Evolutionary conservation across 169 alveolate species (phyloP).

Genomic region (Plasmodium adleri): DNA sequence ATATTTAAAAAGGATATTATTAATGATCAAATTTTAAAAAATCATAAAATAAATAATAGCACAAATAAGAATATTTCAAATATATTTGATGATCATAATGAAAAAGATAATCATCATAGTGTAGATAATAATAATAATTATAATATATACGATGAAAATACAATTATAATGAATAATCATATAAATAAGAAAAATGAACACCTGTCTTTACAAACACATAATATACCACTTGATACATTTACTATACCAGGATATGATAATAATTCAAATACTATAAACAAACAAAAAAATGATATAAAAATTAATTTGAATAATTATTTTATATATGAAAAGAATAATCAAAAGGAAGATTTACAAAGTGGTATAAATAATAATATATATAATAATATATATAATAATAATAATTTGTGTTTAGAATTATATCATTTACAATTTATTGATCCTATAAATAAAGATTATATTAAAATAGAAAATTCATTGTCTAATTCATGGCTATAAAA

Average conservation of each 20-base stretch:
- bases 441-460: conserved; percentile 43
- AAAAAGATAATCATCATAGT: not conserved
- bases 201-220: not conserved
- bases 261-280: not conserved
- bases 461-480: conserved; percentile 66
- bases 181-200: conserved; percentile 1
- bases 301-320: conserved; percentile 22
- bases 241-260: conserved; percentile 40
- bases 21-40: conserved; percentile 18
- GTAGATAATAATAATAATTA: not conserved
- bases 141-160: not conserved
- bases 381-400: not conserved
- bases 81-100: conserved; percentile 6
- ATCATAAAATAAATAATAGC: not conserved
- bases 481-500: conserved; percentile 61
- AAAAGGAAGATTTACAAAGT: not conserved
- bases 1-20: conserved; percentile 37
- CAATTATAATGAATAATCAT: not conserved
- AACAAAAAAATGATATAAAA: not conserved
- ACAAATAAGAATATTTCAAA: not conserved
- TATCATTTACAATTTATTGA: conserved; percentile 64
- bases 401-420: conserved; percentile 62
- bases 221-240: conserved; percentile 19
- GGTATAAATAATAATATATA: not conserved
- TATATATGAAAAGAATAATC: conserved; percentile 8